A percentile compares a stretch with the other conserved stretches of the same genome.
These are phyloP conservation scores for Rhodofomes roseus DNA, from an alignment of 1,284 basidiomycete species.

Conservation along the genomic window DNA sequence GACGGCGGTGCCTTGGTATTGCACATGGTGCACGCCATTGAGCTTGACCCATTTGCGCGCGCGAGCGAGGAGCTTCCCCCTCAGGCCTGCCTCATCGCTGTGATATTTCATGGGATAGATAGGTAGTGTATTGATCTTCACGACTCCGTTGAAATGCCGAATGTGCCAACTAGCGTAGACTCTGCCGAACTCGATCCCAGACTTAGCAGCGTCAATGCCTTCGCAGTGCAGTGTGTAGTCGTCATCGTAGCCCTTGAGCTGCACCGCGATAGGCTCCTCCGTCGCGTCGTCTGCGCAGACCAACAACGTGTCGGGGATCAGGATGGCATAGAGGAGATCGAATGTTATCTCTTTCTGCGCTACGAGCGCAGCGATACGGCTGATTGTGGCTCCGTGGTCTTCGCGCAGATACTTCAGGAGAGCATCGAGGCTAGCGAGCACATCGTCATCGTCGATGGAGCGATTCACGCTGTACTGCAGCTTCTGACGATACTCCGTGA, in stretches of 20 bases:
- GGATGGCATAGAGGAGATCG: conserved; percentile 48
- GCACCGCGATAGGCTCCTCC: conserved; percentile 11
- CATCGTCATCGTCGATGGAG: conserved; percentile 27
- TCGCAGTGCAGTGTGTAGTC: not conserved
- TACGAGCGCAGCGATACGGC: conserved; percentile 41
- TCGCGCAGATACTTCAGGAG: conserved; percentile 43
- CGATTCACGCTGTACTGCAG: not conserved
- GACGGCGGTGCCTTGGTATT: conserved; percentile 46
- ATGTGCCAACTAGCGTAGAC: not conserved
- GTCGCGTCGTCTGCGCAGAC: conserved; percentile 40
- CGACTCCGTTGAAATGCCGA: conserved; percentile 31
- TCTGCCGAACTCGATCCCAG: conserved; percentile 16
- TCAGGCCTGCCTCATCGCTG: conserved; percentile 33
- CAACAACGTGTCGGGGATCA: conserved; percentile 46
- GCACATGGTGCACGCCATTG: conserved; percentile 50
- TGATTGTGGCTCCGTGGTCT: conserved; percentile 45
- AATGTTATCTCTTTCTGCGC: conserved; percentile 53
- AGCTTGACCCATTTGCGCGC: conserved; percentile 50
- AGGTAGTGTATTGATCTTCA: conserved; percentile 45
- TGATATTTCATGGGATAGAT: conserved; percentile 51
- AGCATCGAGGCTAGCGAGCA: conserved; percentile 39
- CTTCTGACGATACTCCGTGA: not conserved
- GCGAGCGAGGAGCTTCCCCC: conserved; percentile 36
- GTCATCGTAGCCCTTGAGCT: not conserved
- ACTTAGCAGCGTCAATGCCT: conserved; percentile 22